Conservation (phyloP, 2,329 filamentous ascomycete genomes). For the Scedosporium dehoogii region DNA sequence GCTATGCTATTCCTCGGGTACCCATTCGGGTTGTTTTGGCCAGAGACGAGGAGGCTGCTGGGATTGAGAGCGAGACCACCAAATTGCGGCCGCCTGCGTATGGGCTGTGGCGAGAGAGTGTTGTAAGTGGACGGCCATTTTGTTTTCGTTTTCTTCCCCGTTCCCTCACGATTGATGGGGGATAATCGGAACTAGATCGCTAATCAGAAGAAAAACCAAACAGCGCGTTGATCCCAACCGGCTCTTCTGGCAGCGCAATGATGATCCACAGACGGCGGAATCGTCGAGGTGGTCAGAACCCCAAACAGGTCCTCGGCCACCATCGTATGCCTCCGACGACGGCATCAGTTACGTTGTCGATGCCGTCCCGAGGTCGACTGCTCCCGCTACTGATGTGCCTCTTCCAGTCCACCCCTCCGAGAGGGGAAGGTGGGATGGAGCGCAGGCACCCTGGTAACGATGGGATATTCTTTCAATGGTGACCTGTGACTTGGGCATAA, state of each 20-base stretch:
- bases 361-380: conserved; percentile 49
- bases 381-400: conserved; percentile 32
- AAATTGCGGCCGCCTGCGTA: conserved; percentile 71
- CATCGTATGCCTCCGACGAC: conserved; percentile 68
- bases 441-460: neutral
- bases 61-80: conserved; percentile 41
- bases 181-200: neutral
- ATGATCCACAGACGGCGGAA: conserved; percentile 19
- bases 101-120: conserved; percentile 73
- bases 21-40: conserved; percentile 72
- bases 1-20: conserved; percentile 58
- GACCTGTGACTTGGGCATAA: neutral
- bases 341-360: conserved; percentile 64
- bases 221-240: conserved; percentile 71
- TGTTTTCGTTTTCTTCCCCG: neutral
- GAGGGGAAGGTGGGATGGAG: conserved; percentile 15
- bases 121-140: conserved; percentile 44
- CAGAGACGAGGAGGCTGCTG: conserved; percentile 61
- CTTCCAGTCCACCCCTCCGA: conserved; percentile 41
- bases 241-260: conserved; percentile 69
- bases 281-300: conserved; percentile 15
- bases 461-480: neutral
- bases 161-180: neutral
- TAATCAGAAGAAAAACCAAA: neutral
- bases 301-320: conserved; percentile 43